phyloP scores from a whole-genome alignment of 164 flowering plant genomes.

The Tetrastigma voinierianum region DNA sequence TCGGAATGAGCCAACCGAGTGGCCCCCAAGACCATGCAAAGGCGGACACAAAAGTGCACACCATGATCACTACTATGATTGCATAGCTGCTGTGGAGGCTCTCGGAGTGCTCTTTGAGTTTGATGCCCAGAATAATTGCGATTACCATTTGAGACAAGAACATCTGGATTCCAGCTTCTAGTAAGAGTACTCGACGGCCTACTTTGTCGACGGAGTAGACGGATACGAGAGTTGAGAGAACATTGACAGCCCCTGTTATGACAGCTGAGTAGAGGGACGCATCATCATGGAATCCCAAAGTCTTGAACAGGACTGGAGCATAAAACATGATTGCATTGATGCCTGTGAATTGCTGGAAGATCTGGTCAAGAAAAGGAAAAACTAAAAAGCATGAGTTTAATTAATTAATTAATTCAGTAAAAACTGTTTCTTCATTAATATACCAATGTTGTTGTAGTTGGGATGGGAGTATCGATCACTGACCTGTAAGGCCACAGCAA shows the following conservation, averaged over 20 bases:
- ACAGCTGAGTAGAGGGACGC: conserved; percentile 89
- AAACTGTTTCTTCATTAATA: neutral
- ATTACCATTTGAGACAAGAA: conserved; percentile 80
- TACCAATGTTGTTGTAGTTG: too few species aligned
- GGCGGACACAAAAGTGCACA: conserved; percentile 74
- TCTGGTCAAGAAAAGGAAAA: conserved; percentile 33
- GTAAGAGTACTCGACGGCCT: conserved; percentile 72
- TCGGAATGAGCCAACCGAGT: conserved; percentile 90
- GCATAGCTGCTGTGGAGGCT: conserved; percentile 44
- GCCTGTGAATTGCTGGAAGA: conserved; percentile 93
- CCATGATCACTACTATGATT: conserved; percentile 60
- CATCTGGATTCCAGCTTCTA: conserved; percentile 94
- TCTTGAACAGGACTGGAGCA: conserved; percentile 78
- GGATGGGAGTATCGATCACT: too few species aligned
- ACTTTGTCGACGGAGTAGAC: conserved; percentile 90
- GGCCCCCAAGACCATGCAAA: conserved; percentile 99
- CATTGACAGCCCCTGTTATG: conserved; percentile 87
- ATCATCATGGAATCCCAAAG: conserved; percentile 66
- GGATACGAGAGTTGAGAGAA: conserved; percentile 74
- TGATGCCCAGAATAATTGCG: conserved; percentile 68
- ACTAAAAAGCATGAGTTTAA: too few species aligned
- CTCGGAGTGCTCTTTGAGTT: conserved; percentile 57
- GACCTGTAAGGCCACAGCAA: conserved; percentile 63
- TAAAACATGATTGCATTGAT: conserved; percentile 98
- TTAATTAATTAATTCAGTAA: too few species aligned